Evolutionary conservation across 257 asterid species (phyloP).

Genomic region (Solanum gracilifrons): DNA sequence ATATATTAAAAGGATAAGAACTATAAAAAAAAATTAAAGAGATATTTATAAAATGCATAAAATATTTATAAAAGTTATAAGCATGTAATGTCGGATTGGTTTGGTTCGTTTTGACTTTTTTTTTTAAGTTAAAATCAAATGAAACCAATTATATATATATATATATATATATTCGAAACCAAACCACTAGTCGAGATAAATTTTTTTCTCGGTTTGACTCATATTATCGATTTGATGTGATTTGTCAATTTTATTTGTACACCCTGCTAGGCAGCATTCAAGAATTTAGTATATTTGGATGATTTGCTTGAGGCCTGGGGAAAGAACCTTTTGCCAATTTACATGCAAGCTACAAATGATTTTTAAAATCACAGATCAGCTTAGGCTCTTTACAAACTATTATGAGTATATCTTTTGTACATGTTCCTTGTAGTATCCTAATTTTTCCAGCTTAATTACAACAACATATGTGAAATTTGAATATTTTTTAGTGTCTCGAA

Average conservation of each 20-base stretch:
- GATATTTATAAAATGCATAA: no score
- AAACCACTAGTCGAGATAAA: not conserved
- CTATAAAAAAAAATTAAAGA: no score
- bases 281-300: not conserved
- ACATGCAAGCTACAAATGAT: not conserved
- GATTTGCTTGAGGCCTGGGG: not conserved
- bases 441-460: not conserved
- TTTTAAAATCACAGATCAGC: not conserved
- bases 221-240: no score
- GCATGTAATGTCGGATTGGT: not conserved
- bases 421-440: not conserved
- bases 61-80: no score
- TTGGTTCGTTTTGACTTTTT: not conserved
- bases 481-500: not conserved
- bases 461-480: not conserved
- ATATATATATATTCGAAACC: not conserved
- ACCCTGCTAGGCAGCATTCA: not conserved
- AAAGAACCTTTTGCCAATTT: not conserved
- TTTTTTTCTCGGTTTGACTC: not conserved
- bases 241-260: not conserved
- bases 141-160: no score
- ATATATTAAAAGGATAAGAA: no score
- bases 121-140: no score
- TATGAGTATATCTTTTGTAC: not conserved
- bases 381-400: not conserved